These are phyloP conservation scores for Yamadazyma oceani DNA, from an alignment of 1,139 yeast genomes.

Conservation along the genomic window DNA sequence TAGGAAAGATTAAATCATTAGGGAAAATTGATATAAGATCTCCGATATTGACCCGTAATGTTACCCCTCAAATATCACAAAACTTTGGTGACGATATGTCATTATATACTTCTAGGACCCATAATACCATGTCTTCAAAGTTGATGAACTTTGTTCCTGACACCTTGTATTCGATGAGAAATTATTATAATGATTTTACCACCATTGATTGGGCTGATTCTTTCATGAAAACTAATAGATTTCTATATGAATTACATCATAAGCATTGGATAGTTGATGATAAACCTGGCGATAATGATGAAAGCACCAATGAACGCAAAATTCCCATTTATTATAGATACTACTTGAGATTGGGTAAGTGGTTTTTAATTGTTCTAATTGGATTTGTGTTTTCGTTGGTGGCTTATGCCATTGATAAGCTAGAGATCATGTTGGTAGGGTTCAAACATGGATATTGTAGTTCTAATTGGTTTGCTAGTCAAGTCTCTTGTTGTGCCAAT, in stretches of 20 bases:
- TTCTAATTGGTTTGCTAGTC: conserved; percentile 46
- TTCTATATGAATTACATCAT: conserved; percentile 39
- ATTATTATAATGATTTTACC: conserved; percentile 61
- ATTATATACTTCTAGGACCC: conserved; percentile 20
- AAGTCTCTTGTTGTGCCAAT: conserved; percentile 44
- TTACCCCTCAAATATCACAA: conserved; percentile 13
- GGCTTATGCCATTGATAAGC: conserved; percentile 52
- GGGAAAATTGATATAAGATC: conserved; percentile 26
- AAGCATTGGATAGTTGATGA: conserved; percentile 18
- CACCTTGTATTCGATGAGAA: conserved; percentile 24
- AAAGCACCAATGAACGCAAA: conserved; percentile 1
- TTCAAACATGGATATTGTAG: conserved; percentile 56
- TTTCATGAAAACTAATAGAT: conserved; percentile 45
- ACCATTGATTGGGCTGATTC: conserved; percentile 71
- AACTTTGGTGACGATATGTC: conserved; percentile 14
- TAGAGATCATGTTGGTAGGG: conserved; percentile 53
- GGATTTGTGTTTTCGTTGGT: conserved; percentile 51
- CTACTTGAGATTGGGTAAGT: conserved; percentile 35
- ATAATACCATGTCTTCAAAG: conserved; percentile 20
- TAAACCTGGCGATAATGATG: background rate
- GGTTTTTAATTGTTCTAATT: conserved; percentile 52
- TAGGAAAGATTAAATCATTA: conserved; percentile 22
- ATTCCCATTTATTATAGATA: conserved; percentile 27
- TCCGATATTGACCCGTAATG: conserved; percentile 12
- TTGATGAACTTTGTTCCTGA: conserved; percentile 21